A percentile compares a stretch with the other conserved stretches of the same genome.
Conservation (phyloP, 1,139 yeast species). For the Candida sp. region DNA sequence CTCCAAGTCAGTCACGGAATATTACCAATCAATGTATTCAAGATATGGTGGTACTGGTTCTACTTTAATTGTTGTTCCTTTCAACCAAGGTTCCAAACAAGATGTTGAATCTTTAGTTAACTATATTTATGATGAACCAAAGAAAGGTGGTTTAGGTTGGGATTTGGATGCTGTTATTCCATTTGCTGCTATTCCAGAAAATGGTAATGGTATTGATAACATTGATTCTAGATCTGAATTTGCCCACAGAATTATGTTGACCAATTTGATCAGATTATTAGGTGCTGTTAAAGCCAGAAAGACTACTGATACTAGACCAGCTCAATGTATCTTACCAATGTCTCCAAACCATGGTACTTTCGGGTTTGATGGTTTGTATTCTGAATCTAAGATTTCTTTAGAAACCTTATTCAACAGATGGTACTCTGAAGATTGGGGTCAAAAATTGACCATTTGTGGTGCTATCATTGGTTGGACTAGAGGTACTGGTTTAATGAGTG, state of each 20-base stretch:
- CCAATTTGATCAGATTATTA: conserved; percentile 86
- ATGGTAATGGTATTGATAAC: conserved; percentile 91
- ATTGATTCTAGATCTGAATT: conserved; percentile 95
- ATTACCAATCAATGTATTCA: conserved; percentile 90
- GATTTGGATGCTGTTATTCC: conserved; percentile 95
- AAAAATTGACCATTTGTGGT: conserved; percentile 95
- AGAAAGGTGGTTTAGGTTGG: conserved; percentile 96
- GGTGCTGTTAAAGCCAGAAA: conserved; percentile 89
- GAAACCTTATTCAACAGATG: conserved; percentile 98
- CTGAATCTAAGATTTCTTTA: conserved; percentile 92
- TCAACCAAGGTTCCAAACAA: conserved; percentile 95
- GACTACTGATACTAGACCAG: conserved; percentile 93
- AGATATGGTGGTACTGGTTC: conserved; percentile 92
- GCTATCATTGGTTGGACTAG: conserved; percentile 99
- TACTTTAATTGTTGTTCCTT: conserved; percentile 91
- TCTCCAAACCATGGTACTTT: conserved; percentile 99
- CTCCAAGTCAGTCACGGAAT: conserved; percentile 92
- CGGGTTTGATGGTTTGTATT: conserved; percentile 96
- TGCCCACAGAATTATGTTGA: conserved; percentile 98
- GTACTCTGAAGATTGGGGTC: conserved; percentile 96
- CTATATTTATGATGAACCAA: conserved; percentile 77
- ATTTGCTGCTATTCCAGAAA: conserved; percentile 98
- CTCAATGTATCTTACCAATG: conserved; percentile 93
- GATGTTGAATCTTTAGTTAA: conserved; percentile 86
- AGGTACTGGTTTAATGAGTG: conserved; percentile 99